Percentiles rank a stretch among this genome's conserved stretches.
Conservation (phyloP, 1,284 basidiomycete genomes). For the Tetrapyrgos nigripes region DNA sequence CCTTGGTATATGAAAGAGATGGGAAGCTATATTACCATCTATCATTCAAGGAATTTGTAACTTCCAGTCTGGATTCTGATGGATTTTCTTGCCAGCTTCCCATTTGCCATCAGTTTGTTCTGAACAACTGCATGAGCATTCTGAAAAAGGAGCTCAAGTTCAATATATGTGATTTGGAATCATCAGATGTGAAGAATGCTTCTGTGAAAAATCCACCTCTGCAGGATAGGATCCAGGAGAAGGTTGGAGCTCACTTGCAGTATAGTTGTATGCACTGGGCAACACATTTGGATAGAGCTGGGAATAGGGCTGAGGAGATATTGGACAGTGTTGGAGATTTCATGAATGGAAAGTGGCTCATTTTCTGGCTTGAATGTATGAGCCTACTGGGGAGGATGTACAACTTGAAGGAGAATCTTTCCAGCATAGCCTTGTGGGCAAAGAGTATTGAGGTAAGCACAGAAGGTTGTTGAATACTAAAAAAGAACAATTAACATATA, state of each 20-base stretch:
- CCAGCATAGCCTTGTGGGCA: too few species aligned
- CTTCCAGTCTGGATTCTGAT: not conserved
- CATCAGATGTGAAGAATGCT: constrained; percentile 12
- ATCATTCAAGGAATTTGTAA: not conserved
- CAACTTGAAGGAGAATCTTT: not conserved
- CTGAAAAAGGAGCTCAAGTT: constrained; percentile 26
- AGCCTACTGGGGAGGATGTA: not conserved
- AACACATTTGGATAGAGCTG: not conserved
- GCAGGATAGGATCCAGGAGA: not conserved
- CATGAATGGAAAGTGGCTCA: not conserved
- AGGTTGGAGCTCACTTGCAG: not conserved
- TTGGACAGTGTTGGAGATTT: not conserved
- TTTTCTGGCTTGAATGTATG: not conserved
- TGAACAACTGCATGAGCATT: constrained; percentile 7
- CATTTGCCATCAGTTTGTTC: not conserved
- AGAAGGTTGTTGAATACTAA: not conserved
- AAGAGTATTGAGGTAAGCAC: too few species aligned
- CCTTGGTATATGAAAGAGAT: not conserved
- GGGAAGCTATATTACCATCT: not conserved
- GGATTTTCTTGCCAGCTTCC: not conserved
- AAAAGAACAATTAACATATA: not conserved
- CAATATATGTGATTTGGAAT: constrained; percentile 19
- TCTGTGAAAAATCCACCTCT: not conserved
- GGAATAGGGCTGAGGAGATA: too few species aligned
- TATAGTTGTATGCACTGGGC: not conserved